Evolutionary conservation across 176 grass and related monocot genomes (phyloP).

Genomic region (Musa beccarii): DNA sequence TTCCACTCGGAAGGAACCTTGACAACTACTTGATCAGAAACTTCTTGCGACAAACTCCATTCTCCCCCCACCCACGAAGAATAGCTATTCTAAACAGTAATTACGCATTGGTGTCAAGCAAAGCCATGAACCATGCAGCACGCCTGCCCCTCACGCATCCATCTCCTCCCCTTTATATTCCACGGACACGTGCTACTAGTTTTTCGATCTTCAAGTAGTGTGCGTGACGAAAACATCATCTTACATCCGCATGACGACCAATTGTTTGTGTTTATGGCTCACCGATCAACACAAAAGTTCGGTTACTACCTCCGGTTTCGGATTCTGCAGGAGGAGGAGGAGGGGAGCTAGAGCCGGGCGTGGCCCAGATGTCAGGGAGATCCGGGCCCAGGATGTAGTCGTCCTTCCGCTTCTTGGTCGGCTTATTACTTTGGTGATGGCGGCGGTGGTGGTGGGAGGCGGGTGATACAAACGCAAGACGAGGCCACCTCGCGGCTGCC

Average conservation of each 20-base stretch:
- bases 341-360: background rate
- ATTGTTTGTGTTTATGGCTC: background rate
- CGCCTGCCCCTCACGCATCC: too few relatives aligned
- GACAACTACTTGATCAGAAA: too few relatives aligned
- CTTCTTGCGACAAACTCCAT: too few relatives aligned
- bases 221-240: too few relatives aligned
- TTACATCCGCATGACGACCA: background rate
- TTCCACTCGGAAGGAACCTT: too few relatives aligned
- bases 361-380: constrained; percentile 58
- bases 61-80: too few relatives aligned
- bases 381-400: constrained; percentile 59
- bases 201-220: too few relatives aligned
- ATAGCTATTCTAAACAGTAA: too few relatives aligned
- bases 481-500: background rate
- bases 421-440: background rate
- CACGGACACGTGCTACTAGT: too few relatives aligned
- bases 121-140: too few relatives aligned
- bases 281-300: background rate
- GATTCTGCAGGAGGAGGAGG: background rate
- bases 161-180: background rate
- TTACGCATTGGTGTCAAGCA: too few relatives aligned
- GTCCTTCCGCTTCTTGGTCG: background rate
- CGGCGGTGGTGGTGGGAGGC: background rate
- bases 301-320: constrained; percentile 15
- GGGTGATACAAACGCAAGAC: background rate